Evolutionary conservation across 148 eudicot species (phyloP), one percentile per base, ranked within the genome.

Genomic region (Camellia japonica): DNA sequence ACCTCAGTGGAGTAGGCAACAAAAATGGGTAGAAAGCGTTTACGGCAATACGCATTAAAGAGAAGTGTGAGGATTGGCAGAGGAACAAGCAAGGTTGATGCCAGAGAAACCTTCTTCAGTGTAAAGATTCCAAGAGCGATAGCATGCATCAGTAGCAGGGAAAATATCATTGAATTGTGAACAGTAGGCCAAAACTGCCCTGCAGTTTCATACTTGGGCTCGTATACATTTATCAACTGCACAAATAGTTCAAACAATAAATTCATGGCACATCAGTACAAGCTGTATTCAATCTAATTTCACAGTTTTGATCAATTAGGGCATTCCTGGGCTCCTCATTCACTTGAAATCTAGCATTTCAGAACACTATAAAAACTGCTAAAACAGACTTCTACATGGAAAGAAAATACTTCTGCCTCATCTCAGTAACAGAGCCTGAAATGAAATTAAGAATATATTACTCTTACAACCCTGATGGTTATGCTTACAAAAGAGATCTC

Each of bases 181-280:
- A 88, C 92, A 58, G 83, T 85, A 13, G 97, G 95, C 97, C 97
- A 93, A 80, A 81, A 90, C 74, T 80, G 85, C 82, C 97, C 97
- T 65, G 88, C 97, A 56, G 90, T 89, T 78, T 93, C 95, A 78
- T 87, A 91, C 80, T 89, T 90, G 16, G 95, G 89, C 38, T 77
- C 84, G 81, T 93, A 91, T 70, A 93, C 97, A 78, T 88, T 86
- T 68, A 90, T 81, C 46, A 93, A 85, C 97, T 93, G 95, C 91
- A 87, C 60, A 54, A 64, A 8, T 71, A 42, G 19, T 73, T 63
- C 19, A 19, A 80, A 74, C 43, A 64, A 23, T 42, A 80, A 73
- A 65, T 78, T 70, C n/a, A 19, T 23, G 55, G 70, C 13, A n/a
- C 47, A 63, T 68, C 43, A 51, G 47, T 3, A 13, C 18, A 76